Conservation (phyloP, 306 rosid genomes). For the Sicyos baderoa region DNA sequence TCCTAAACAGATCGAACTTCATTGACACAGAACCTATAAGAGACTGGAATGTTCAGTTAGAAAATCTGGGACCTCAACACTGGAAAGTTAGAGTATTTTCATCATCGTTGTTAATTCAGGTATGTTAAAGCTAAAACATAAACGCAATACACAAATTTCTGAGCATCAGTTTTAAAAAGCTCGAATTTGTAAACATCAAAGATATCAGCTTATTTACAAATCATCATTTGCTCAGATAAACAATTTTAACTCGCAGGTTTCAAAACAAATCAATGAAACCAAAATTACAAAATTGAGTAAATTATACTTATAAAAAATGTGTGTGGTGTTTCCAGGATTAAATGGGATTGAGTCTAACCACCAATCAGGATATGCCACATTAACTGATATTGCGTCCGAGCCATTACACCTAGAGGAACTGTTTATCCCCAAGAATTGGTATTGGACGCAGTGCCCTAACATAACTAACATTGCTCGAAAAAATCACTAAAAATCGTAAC, state of each 20-base stretch:
- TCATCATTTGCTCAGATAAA: slow-evolving; percentile 16
- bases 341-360: slow-evolving; percentile 51
- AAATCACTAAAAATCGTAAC: too few species aligned
- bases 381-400: slow-evolving; percentile 58
- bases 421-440: slow-evolving; percentile 62
- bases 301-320: slow-evolving; percentile 13
- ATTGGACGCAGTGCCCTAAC: slow-evolving; percentile 54
- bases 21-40: too few species aligned
- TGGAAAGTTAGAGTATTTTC: too few species aligned
- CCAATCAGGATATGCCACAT: slow-evolving; percentile 75
- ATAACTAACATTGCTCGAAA: too few species aligned
- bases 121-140: too few species aligned
- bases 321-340: slow-evolving; percentile 82
- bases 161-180: slow-evolving; percentile 22
- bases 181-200: background rate
- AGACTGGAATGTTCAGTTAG: too few species aligned
- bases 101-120: too few species aligned
- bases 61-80: too few species aligned
- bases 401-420: slow-evolving; percentile 73
- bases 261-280: too few species aligned
- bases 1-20: too few species aligned
- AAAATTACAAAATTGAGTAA: too few species aligned
- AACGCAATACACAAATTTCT: background rate
- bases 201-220: background rate
- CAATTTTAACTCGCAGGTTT: too few species aligned